These are phyloP conservation scores for Suillus occidentalis DNA, from an alignment of 768 basidiomycete genomes.

Conservation along the genomic window DNA sequence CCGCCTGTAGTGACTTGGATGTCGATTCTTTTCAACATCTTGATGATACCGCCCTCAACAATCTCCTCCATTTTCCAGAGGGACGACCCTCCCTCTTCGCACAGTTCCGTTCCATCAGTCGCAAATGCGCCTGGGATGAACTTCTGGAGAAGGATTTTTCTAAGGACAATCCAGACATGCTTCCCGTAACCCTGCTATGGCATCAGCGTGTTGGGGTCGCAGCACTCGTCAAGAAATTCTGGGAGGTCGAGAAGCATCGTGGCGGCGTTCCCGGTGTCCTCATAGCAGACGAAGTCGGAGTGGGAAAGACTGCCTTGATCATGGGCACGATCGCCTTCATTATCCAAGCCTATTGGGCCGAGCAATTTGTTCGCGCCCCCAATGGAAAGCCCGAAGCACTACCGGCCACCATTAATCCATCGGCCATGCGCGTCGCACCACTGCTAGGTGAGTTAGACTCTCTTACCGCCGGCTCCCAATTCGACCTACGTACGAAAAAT, in stretches of 20 bases:
- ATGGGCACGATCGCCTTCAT: constrained; percentile 12
- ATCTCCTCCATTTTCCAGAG: not conserved
- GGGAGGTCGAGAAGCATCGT: not conserved
- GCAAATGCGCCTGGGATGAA: not conserved
- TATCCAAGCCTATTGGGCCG: not conserved
- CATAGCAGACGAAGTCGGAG: constrained; percentile 21
- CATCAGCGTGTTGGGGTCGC: constrained; percentile 22
- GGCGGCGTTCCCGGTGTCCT: constrained; percentile 14
- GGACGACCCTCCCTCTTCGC: not conserved
- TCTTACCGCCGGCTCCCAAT: not conserved
- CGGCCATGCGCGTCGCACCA: not conserved
- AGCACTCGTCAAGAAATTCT: constrained; percentile 12
- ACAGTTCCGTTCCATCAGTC: not conserved
- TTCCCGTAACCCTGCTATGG: constrained; percentile 16
- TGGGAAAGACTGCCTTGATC: constrained; percentile 15
- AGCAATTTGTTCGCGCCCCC: no score
- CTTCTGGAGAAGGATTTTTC: not conserved
- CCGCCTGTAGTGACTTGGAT: not conserved
- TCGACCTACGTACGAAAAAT: no score
- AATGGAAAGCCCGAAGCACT: no score
- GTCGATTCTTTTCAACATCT: not conserved
- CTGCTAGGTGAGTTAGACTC: not conserved
- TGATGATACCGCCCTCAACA: not conserved
- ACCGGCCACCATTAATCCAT: not conserved
- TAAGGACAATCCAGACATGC: not conserved